Conservation (phyloP, 169 alveolate genomes). For the Hepatocystis sp. region DNA sequence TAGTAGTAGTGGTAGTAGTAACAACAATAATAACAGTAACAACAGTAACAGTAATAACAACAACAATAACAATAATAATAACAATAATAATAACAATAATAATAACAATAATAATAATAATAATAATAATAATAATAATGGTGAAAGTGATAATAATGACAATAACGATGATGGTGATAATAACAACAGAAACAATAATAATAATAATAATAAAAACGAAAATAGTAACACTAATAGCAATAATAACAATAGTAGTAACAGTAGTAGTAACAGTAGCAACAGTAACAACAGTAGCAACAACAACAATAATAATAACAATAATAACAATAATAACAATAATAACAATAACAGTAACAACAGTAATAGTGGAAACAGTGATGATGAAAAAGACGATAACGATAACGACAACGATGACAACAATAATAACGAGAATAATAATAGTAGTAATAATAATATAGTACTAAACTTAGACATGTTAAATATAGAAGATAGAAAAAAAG, state of each 20-base stretch:
- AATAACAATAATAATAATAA: slow-evolving; percentile 9
- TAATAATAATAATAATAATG: slow-evolving; percentile 1
- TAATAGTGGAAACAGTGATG: neutral
- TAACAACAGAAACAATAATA: neutral
- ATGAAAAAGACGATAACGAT: slow-evolving; percentile 1
- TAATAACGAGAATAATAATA: slow-evolving; percentile 7
- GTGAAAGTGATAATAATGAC: neutral
- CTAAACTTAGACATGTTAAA: slow-evolving; percentile 46
- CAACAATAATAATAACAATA: slow-evolving; percentile 15
- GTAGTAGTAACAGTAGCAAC: neutral
- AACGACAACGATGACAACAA: neutral
- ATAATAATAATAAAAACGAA: neutral
- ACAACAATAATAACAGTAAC: slow-evolving; percentile 1
- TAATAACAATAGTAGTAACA: neutral
- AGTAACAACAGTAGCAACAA: slow-evolving; percentile 5
- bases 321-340: slow-evolving; percentile 10
- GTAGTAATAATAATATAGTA: slow-evolving; percentile 6
- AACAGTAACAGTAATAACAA: slow-evolving; percentile 12
- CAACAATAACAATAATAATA: slow-evolving; percentile 7
- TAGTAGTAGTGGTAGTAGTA: neutral
- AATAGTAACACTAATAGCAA: neutral
- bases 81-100: neutral
- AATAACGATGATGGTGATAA: neutral
- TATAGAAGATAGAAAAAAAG: slow-evolving; percentile 76
- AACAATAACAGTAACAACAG: neutral